Conservation (phyloP, 352 stramenopile genomes). For the Globisporangium parvum region DNA sequence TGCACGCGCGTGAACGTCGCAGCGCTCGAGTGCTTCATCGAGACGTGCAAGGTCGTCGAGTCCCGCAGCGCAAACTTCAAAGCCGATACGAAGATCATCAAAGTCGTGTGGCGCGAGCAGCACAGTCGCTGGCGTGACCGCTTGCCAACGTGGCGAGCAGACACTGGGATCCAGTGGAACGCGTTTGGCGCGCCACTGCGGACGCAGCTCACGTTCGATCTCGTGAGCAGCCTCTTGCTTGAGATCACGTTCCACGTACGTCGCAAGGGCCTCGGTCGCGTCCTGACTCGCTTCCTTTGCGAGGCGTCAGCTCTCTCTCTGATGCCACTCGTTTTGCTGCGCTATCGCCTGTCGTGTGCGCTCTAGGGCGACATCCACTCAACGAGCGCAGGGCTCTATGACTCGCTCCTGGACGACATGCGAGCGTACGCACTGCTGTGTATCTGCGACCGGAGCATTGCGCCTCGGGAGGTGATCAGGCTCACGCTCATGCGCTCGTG, state of each 20-base stretch:
- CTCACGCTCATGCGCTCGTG: too few relatives aligned
- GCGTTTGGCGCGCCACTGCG: slow-evolving; percentile 29
- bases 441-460: background rate
- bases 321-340: too few relatives aligned
- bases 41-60: slow-evolving; percentile 44
- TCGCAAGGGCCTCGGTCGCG: too few relatives aligned
- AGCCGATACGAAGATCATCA: slow-evolving; percentile 75
- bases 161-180: slow-evolving; percentile 26
- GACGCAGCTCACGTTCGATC: slow-evolving; percentile 59
- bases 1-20: slow-evolving; percentile 43
- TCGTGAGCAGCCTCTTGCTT: slow-evolving; percentile 42
- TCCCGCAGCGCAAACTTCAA: slow-evolving; percentile 75
- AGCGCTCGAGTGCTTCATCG: slow-evolving; percentile 50
- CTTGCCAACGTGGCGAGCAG: slow-evolving; percentile 4
- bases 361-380: slow-evolving; percentile 29
- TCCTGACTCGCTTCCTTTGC: too few relatives aligned
- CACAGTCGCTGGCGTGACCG: slow-evolving; percentile 34
- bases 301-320: too few relatives aligned
- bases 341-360: background rate
- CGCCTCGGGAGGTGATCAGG: background rate
- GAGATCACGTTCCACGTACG: slow-evolving; percentile 55
- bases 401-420: slow-evolving; percentile 38
- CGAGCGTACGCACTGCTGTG: slow-evolving; percentile 22
- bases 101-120: slow-evolving; percentile 88
- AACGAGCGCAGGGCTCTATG: slow-evolving; percentile 26